Evolutionary conservation across 2,329 filamentous ascomycete species (phyloP).

Genomic region (Fusarium poae): DNA sequence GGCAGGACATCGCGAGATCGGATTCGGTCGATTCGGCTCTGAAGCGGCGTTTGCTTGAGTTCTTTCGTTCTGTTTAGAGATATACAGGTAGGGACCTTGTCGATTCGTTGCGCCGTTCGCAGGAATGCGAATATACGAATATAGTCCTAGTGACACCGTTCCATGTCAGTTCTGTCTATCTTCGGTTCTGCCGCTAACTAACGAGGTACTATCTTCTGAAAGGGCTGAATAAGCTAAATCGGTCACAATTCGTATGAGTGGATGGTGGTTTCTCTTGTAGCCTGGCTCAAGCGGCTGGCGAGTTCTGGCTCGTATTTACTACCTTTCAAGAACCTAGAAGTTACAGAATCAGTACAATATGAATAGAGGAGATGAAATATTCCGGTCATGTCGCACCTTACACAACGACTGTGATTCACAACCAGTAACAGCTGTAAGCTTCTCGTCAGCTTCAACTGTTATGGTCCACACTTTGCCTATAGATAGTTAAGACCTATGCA

Average conservation of each 20-base stretch:
- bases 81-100: background rate
- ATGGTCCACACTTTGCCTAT: background rate
- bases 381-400: background rate
- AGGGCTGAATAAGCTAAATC: background rate
- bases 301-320: background rate
- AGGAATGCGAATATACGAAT: background rate
- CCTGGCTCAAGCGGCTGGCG: background rate
- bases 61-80: background rate
- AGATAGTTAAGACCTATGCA: background rate
- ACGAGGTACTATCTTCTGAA: background rate
- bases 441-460: background rate
- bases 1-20: background rate
- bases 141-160: background rate
- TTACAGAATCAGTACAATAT: no score
- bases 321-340: background rate
- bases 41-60: background rate
- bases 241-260: background rate
- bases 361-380: background rate
- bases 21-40: background rate
- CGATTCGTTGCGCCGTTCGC: no score
- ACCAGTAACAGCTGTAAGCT: no score
- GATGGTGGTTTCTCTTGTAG: no score
- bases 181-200: background rate
- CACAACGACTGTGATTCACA: background rate
- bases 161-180: background rate